These are phyloP conservation scores for Pseudocercospora fuligena DNA, from an alignment of 2,329 filamentous ascomycete species.

Conservation along the genomic window DNA sequence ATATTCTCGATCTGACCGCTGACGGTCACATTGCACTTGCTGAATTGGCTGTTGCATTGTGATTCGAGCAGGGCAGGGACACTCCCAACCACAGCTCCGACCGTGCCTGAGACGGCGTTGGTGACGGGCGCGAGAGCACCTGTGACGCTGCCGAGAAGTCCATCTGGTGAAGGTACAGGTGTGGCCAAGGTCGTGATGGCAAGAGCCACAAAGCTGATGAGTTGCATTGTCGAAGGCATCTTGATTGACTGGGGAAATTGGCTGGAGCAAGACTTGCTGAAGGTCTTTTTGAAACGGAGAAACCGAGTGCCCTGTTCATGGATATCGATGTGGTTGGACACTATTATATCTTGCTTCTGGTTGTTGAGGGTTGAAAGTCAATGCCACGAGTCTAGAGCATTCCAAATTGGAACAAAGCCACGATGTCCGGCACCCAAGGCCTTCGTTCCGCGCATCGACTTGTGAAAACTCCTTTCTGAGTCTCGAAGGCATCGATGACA, in stretches of 20 bases:
- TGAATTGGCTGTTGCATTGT: slow-evolving; percentile 12
- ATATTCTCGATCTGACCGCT: slow-evolving; percentile 21
- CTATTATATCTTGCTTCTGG: background rate
- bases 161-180: background rate
- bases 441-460: background rate
- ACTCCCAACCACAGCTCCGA: slow-evolving; percentile 10
- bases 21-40: slow-evolving; percentile 22
- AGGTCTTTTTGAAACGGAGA: background rate
- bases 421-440: background rate
- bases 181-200: background rate
- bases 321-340: background rate
- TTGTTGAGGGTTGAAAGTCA: background rate
- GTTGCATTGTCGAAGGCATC: background rate
- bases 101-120: slow-evolving; percentile 6
- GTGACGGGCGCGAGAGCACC: background rate
- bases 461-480: background rate
- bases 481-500: background rate
- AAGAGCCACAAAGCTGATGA: background rate
- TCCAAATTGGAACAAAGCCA: background rate
- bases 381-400: background rate
- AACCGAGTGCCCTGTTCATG: background rate
- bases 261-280: background rate
- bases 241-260: background rate
- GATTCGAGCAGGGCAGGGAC: slow-evolving; percentile 13
- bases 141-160: background rate